Evolutionary conservation across 2,329 filamentous ascomycete species (phyloP), one percentile per base, ranked within the genome.

Genomic region (Trichoderma citrinoviride): DNA sequence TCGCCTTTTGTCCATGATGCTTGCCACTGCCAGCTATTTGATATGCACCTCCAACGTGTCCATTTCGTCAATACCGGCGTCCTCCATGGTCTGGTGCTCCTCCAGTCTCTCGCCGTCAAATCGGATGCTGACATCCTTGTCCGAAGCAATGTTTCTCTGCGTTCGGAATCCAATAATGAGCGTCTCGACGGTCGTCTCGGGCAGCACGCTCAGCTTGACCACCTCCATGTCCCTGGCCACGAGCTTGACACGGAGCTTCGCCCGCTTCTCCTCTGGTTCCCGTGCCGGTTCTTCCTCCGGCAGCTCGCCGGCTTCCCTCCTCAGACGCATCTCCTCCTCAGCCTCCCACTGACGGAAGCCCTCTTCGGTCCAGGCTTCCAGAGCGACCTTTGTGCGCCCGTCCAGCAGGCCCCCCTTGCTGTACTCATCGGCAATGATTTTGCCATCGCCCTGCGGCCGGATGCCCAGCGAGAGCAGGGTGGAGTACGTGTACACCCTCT

Each of bases 101-200:
- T 88, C 84, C 29, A 96, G 78, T 53, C 80, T 78, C 57, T 93
- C 91, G 15, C 92, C 92, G 70, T 96, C 92, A 75, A 92, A 93
- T 69, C 83, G 80, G 12, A 96, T 78, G 43, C 82, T 81, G 3
- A 95, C 77, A 0, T 81, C 75, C 68, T 81, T 83, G 5, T 83
- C 81, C 1, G 77, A 72, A 0, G 78, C 75, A 19, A 93, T 74
- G 0, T 79, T 70, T 33, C 83, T 81, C 69, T 82, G 78, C 43
- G 79, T 79, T 57, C 86, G 83, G 73, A 90, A 94, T 3, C 82
- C 84, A 44, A 78, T 79, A 19, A 90, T 78, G 58, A 96, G 81
- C 61, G 84, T 86, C 37, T 81, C 82, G 25, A 93, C 81, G 2
- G 80, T 82, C 1, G 87, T 92, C 56, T 82, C 81, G 62, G 78